Evolutionary conservation across 441 rosid genomes (phyloP).

Genomic region (Manihot esculenta): DNA sequence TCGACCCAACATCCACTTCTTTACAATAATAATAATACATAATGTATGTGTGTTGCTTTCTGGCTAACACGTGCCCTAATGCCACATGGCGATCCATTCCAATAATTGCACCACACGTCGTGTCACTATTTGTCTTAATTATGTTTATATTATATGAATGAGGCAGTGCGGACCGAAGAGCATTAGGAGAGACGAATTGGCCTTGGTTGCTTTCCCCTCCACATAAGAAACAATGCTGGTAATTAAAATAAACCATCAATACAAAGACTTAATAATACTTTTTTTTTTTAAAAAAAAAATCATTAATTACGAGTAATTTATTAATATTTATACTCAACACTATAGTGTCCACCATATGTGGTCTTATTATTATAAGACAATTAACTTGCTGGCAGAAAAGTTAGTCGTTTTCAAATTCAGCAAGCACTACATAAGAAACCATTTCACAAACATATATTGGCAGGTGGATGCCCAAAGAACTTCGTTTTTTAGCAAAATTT

Average conservation of each 20-base stretch:
- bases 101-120: not conserved
- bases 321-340: not conserved
- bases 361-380: not conserved
- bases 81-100: slow-evolving; percentile 2
- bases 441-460: no score
- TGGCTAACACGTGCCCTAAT: not conserved
- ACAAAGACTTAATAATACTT: not conserved
- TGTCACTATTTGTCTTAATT: no score
- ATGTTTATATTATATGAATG: no score
- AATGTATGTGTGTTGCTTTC: not conserved
- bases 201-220: slow-evolving; percentile 20
- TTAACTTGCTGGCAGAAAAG: no score
- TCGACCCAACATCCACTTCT: not conserved
- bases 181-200: not conserved
- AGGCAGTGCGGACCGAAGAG: not conserved
- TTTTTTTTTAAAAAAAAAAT: no score
- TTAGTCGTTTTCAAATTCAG: not conserved
- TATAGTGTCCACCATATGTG: slow-evolving; percentile 1
- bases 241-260: not conserved
- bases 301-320: not conserved
- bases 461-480: no score
- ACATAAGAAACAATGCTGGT: slow-evolving; percentile 13
- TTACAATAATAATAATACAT: no score
- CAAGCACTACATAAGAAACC: not conserved
- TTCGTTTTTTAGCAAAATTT: not conserved